Conservation (phyloP, 163 green algal genomes). For the Scenedesmus sp. region DNA sequence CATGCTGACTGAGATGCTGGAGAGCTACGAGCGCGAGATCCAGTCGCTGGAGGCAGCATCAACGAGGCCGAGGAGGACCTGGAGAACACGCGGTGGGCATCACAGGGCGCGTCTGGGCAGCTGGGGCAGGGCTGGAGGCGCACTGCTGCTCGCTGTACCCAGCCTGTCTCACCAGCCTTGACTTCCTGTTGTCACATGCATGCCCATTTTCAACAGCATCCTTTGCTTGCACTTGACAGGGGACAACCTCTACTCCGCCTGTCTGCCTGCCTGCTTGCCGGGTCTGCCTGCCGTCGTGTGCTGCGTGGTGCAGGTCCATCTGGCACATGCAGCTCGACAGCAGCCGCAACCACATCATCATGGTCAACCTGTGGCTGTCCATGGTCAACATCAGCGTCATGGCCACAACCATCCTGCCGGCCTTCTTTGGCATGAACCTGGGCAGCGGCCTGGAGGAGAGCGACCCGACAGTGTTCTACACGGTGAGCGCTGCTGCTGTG, state of each 20-base stretch:
- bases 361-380: conserved; percentile 66
- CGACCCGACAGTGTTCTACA: not conserved
- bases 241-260: not conserved
- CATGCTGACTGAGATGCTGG: conserved; percentile 58
- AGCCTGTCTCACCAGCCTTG: conserved; percentile 58
- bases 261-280: not conserved
- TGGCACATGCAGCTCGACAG: conserved; percentile 70
- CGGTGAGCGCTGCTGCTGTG: not conserved
- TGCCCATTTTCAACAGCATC: not conserved
- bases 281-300: not conserved
- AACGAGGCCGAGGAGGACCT: conserved; percentile 61
- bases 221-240: not conserved
- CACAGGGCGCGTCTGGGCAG: not conserved
- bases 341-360: conserved; percentile 74
- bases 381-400: conserved; percentile 62
- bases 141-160: conserved; percentile 45
- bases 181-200: not conserved
- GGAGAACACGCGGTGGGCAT: conserved; percentile 48
- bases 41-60: conserved; percentile 50
- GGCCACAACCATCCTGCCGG: conserved; percentile 51
- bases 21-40: conserved; percentile 63
- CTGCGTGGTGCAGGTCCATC: conserved; percentile 41
- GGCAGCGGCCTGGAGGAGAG: not conserved
- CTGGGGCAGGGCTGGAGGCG: too few relatives aligned
- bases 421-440: conserved; percentile 58